These are phyloP conservation scores for Silene noctiflora DNA, from an alignment of 179 eudicot species.

Conservation along the genomic window DNA sequence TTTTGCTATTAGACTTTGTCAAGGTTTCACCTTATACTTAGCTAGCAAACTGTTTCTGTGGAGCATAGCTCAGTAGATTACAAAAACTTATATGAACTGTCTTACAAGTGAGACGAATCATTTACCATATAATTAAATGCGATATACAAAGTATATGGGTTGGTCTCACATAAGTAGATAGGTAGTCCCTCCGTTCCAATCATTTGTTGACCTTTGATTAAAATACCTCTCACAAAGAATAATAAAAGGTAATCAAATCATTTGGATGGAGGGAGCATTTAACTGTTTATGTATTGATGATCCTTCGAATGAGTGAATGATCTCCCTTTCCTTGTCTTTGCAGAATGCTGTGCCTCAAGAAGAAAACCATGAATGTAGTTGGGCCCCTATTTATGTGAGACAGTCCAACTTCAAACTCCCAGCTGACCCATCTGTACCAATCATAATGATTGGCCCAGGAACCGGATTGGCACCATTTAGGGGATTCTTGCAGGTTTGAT, in stretches of 20 bases:
- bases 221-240: no score
- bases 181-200: background rate
- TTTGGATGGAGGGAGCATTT: background rate
- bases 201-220: no score
- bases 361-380: slow-evolving; percentile 59
- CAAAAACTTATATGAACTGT: background rate
- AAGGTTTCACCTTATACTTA: background rate
- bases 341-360: slow-evolving; percentile 70
- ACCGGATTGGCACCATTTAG: slow-evolving; percentile 99
- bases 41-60: background rate
- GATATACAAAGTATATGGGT: background rate
- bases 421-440: slow-evolving; percentile 61
- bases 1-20: background rate
- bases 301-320: background rate
- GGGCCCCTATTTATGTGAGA: slow-evolving; percentile 86
- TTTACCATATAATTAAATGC: background rate
- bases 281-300: background rate
- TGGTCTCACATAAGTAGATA: background rate
- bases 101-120: background rate
- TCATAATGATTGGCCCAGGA: slow-evolving; percentile 98
- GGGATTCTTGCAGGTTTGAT: slow-evolving; percentile 87
- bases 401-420: slow-evolving; percentile 94
- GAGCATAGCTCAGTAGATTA: background rate
- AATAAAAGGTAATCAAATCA: no score
- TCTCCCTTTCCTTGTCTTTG: slow-evolving; percentile 17